Percentiles rank a stretch among this genome's conserved stretches.
Evolutionary conservation across 2,329 filamentous ascomycete genomes (phyloP).

Genomic region (Sporothrix luriei): DNA sequence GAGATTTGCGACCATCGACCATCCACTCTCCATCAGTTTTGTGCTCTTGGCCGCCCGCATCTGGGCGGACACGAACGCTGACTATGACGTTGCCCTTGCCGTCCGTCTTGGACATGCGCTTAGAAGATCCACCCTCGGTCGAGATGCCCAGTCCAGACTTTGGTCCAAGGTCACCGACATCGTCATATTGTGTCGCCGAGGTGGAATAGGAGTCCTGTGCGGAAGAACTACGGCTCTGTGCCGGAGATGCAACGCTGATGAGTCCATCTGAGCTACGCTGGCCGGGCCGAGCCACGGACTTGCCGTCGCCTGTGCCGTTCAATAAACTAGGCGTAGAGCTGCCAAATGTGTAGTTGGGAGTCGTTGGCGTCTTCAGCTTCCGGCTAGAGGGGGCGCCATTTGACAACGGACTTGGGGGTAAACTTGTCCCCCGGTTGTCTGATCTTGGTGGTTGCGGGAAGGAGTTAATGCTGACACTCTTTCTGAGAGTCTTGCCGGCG

Average conservation of each 20-base stretch:
- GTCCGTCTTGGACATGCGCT: constrained; percentile 62
- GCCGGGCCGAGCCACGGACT: constrained; percentile 66
- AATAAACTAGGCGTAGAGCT: constrained; percentile 69
- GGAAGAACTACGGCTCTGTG: constrained; percentile 88
- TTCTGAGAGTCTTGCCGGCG: constrained; percentile 72
- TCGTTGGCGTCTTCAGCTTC: constrained; percentile 60
- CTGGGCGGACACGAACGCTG: constrained; percentile 89
- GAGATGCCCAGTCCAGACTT: constrained; percentile 40
- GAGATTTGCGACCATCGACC: constrained; percentile 79
- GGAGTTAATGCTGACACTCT: constrained; percentile 89
- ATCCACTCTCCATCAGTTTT: constrained; percentile 83
- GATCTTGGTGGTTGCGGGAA: constrained; percentile 87
- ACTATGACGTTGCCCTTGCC: constrained; percentile 94
- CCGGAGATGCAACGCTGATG: constrained; percentile 76
- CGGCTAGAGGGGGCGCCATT: constrained; percentile 53
- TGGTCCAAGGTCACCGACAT: constrained; percentile 61
- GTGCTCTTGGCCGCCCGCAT: constrained; percentile 65
- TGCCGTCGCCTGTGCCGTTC: constrained; percentile 76
- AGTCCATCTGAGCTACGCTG: constrained; percentile 72
- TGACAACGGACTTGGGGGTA: constrained; percentile 64
- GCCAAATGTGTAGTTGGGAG: constrained; percentile 55
- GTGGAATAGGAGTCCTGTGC: constrained; percentile 91
- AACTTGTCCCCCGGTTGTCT: constrained; percentile 59
- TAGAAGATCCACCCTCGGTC: constrained; percentile 42
- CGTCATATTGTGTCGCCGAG: constrained; percentile 85